phyloP scores from a whole-genome alignment of 352 stramenopile genomes.

The Thraustochytrium striatum region DNA sequence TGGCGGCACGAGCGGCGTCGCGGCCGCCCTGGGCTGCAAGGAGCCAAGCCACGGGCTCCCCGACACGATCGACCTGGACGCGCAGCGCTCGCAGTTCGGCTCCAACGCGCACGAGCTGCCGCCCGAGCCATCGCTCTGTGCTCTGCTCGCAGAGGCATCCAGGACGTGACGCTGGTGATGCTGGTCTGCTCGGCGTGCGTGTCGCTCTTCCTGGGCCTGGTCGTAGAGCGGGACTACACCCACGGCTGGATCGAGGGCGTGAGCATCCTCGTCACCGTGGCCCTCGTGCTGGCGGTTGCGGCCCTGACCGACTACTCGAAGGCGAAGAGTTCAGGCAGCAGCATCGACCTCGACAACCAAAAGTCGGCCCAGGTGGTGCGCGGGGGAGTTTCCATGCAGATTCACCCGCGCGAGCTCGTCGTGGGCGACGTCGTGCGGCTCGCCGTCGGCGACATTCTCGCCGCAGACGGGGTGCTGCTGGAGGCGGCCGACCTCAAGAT shows the following conservation, averaged over 20 bases:
- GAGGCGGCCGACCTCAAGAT: conserved; percentile 74
- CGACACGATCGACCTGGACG: conserved; percentile 35
- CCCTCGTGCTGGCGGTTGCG: conserved; percentile 77
- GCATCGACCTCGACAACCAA: conserved; percentile 49
- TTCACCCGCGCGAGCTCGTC: conserved; percentile 64
- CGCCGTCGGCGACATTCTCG: conserved; percentile 74
- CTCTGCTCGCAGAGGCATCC: conserved; percentile 79
- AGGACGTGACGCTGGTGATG: conserved; percentile 82
- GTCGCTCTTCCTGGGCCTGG: conserved; percentile 26
- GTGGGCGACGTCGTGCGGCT: conserved; percentile 79
- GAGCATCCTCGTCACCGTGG: conserved; percentile 77
- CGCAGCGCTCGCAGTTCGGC: conserved; percentile 49
- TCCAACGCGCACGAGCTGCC: conserved; percentile 49
- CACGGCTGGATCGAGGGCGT: conserved; percentile 76
- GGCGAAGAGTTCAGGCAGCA: too few species aligned
- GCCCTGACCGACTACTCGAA: conserved; percentile 81
- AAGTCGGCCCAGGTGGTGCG: conserved; percentile 73
- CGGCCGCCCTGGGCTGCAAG: conserved; percentile 1
- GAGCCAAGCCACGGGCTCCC: conserved; percentile 10
- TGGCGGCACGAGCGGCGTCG: conserved; percentile 32
- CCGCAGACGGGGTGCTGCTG: conserved; percentile 77
- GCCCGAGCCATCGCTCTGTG: conserved; percentile 51
- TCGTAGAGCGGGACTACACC: conserved; percentile 62
- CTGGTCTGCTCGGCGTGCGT: conserved; percentile 58
- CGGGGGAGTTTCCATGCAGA: conserved; percentile 53